These are phyloP conservation scores for Trichoderma aggressivum DNA, from an alignment of 2,329 filamentous ascomycete genomes.

Conservation along the genomic window DNA sequence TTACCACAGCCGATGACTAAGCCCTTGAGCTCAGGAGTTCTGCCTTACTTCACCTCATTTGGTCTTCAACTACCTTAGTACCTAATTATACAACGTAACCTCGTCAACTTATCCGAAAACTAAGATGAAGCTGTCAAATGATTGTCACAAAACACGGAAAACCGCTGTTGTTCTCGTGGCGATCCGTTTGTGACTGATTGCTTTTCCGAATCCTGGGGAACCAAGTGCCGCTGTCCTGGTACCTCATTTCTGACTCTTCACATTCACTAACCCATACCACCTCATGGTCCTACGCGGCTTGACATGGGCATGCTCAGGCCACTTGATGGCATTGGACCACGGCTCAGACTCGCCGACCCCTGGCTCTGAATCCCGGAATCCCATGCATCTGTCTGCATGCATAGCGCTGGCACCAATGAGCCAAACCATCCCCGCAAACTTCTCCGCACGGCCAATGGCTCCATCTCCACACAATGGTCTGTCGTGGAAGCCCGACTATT, in stretches of 20 bases:
- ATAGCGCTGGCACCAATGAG: background rate
- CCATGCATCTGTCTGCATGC: background rate
- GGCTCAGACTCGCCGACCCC: background rate
- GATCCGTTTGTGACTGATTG: background rate
- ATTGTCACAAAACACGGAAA: background rate
- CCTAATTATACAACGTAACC: background rate
- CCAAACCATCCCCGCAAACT: background rate
- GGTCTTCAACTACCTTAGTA: background rate
- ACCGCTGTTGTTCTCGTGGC: background rate
- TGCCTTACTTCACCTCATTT: background rate
- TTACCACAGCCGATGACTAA: background rate
- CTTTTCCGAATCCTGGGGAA: slow-evolving; percentile 2
- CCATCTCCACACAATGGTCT: background rate
- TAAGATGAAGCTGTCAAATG: background rate
- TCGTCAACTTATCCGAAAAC: background rate
- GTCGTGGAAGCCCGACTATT: slow-evolving; percentile 7
- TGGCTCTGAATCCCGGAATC: background rate
- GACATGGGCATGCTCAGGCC: slow-evolving; percentile 1
- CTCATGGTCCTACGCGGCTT: too few relatives aligned
- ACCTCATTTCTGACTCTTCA: background rate
- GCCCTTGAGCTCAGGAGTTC: background rate
- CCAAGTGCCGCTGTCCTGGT: background rate
- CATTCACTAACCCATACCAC: background rate
- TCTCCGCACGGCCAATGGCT: background rate
- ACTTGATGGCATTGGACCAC: background rate